Base-by-base conservation (phyloP, 2,329 filamentous ascomycete species). In the Biscogniauxia mediterranea region DNA sequence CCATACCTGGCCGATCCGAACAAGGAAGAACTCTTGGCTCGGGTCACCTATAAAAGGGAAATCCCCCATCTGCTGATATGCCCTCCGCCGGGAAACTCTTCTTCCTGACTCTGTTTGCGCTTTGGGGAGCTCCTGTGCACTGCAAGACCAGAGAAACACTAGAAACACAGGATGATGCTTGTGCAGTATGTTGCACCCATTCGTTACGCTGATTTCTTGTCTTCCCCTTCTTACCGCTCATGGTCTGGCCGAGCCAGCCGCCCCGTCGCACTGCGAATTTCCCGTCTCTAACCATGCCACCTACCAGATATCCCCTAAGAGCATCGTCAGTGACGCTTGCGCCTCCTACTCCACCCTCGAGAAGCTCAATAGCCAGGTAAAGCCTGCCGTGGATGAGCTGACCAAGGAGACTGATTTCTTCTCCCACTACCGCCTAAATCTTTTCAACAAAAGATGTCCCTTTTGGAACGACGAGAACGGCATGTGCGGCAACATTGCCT, bases 401-500 rank as follows among this genome's bases (percentile, higher is more conserved):
- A 96, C 92, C 0, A 86, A 86, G 69, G 87, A 90, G 57, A 96
- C 94, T 75, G 95, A 99, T 77, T 99, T 97, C 84, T 99, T 99
- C 79, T 94, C 94, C 57, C 93, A 98, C 78, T 99, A 98, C 80
- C 89, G 95, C 61, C 81, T 99, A 53, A 98, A 97, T 75, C 84
- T 99, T 20, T 99, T 92, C 78, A 90, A 96, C 77, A 97, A 95
- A 77, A 87, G 86, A 78, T 99, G 95, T 73, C 95, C 95, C 0
- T 99, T 98, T 75, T 99, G 95, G 94, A 86, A 89, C 73, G 95
- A 99, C 75, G 89, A 93, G 64, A 90, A 90, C 76, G 92, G 92
- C 75, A 91, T 97, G 84, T 99, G 95, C 77, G 95, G 93, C 66
- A 99, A 99, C 78, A 93, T 96, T 69, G 95, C 93, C 20, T 99